Evolutionary conservation across 306 rosid genomes (phyloP), one percentile per base, ranked within the genome.

Genomic region (Purshia tridentata): DNA sequence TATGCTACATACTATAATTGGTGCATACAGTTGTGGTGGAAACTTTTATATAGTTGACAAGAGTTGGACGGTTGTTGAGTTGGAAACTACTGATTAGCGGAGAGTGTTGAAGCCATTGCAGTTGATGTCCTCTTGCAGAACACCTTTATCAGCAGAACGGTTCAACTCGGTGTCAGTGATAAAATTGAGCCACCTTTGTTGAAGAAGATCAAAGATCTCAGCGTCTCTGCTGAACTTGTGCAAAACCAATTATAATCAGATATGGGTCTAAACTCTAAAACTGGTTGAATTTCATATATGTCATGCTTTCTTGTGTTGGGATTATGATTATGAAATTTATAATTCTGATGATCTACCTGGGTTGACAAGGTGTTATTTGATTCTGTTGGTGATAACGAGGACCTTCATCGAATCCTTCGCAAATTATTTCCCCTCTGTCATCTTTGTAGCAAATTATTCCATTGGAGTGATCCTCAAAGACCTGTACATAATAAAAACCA

Each of bases 391-490:
- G 87, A 78, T 84, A 84, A 46, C 89, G 84, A 81, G 97, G 96
- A 35, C 94, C 95, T 76, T 94, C 99, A 74, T 91, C 97, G 40
- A 74, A 88, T n/a, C 92, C 99, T 88, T 94, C 97, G 62, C 99
- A 94, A 47, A 91, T 76, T 56, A 89, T 81, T 71, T 91, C 96
- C 41, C 99, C 97, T 77, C 77, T 83, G 14, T 88, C 97, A 79
- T 91, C 96, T 69, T 76, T 78, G 58, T 89, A 94, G 80, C 99
- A 94, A 51, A 94, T 67, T 78, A 94, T 82, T 56, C 99, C 99
- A 53, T 89, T 77, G 23, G 87, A 81, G 70, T 37, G 69, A 82
- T 94, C 93, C 87, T 94, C 99, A 73, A 85, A 94, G 73, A 91
- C 86, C 99, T 94, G 88, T 61, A 45, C 39, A 50, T 42, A 4